A percentile compares a stretch with the other conserved stretches of the same genome.
phyloP scores from a whole-genome alignment of 352 stramenopile species.

The Pythium rhizo-oryzae region DNA sequence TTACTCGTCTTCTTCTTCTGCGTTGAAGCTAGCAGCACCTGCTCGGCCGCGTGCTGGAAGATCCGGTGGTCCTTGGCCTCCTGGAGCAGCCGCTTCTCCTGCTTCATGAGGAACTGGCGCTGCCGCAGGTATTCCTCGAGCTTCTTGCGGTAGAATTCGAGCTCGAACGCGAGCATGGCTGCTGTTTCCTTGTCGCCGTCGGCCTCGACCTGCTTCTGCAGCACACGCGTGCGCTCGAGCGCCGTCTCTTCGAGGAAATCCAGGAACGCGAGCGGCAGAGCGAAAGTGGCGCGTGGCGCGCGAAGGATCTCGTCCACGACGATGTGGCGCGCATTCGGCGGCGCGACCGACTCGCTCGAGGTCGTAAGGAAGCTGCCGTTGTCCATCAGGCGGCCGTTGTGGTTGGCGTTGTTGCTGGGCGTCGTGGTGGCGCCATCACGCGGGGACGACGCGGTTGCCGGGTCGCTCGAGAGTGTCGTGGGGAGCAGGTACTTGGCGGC shows the following conservation, averaged over 20 bases:
- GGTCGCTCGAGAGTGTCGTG: constrained; percentile 39
- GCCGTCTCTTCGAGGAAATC: constrained; percentile 75
- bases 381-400: constrained; percentile 50
- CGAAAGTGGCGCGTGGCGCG: constrained; percentile 73
- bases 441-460: neutral
- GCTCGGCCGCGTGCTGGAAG: constrained; percentile 23
- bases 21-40: constrained; percentile 20
- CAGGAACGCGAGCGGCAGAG: constrained; percentile 70
- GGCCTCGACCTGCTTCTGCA: constrained; percentile 52
- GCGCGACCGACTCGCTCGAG: constrained; percentile 30
- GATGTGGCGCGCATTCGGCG: constrained; percentile 46
- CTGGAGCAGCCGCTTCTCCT: constrained; percentile 64
- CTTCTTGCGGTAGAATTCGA: constrained; percentile 69
- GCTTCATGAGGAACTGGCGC: constrained; percentile 74
- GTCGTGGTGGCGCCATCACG: constrained; percentile 30
- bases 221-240: constrained; percentile 46
- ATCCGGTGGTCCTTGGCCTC: constrained; percentile 56
- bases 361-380: constrained; percentile 65
- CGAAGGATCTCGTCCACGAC: constrained; percentile 81
- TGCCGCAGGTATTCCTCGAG: constrained; percentile 78
- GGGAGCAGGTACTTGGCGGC: constrained; percentile 80
- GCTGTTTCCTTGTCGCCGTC: constrained; percentile 30
- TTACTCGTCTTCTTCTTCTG: constrained; percentile 15
- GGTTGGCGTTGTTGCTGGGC: neutral
- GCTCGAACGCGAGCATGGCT: constrained; percentile 45